Evolutionary conservation across 441 rosid genomes (phyloP), one percentile per base, ranked within the genome.

Genomic region (Croton setiger): DNA sequence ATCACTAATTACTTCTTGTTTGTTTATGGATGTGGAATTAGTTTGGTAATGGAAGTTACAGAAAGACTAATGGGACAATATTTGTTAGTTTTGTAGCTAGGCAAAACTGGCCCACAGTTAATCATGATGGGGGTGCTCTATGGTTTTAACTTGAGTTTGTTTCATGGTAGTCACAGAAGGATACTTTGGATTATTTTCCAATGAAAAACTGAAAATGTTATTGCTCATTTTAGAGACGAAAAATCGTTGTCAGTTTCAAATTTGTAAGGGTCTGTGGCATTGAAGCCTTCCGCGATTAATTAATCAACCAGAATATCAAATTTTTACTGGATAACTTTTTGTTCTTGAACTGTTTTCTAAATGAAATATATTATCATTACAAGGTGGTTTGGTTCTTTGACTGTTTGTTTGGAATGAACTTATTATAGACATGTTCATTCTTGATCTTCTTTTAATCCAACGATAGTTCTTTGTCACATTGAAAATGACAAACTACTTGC

Each of bases 41-140:
- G 55, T 66, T 60, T 60, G 27, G 58, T 27, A 39, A 51, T 66
- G 61, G 23, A 53, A 66, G n/a, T 52, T n/a, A 14, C 14, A 52
- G 48, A 44, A 59, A 33, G 59, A 21, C 63, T n/a, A n/a, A 43
- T 47, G 56, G 20, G 51, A 20, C 43, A 12, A n/a, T 58, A n/a
- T 21, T 31, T 54, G 41, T 60, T 57, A 7, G 60, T 35, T 51
- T 17, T 39, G 69, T 56, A 27, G 52, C 36, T 8, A 48, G 63
- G 54, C 57, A 39, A 60, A 37, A 51, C 39, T 69, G 79, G 74
- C 76, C 76, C 68, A 64, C 66, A 15, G 41, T 4, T 37, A 51
- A 63, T 55, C 60, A 51, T 52, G 18, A 68, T 68, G 31, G 18
- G 14, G n/a, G n/a, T 69, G 43, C 35, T 49, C 31, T 64, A 20